These are phyloP conservation scores for Avena sativa DNA, from an alignment of 176 grass and related monocot species.

Conservation along the genomic window DNA sequence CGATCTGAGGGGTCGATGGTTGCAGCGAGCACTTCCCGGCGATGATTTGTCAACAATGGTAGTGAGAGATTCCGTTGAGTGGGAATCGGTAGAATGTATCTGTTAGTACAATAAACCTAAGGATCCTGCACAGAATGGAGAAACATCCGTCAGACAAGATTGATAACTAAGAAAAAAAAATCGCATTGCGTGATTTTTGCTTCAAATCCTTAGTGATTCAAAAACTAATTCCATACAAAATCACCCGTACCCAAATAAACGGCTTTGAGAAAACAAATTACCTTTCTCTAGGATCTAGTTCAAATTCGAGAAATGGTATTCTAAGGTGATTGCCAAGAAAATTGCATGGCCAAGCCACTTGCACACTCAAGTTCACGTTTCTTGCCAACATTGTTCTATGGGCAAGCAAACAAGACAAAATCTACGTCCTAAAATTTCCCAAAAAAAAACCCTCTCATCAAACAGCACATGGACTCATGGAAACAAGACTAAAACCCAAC, in stretches of 20 bases:
- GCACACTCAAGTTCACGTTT: not conserved
- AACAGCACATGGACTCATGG: conserved; percentile 11
- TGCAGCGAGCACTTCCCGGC: not conserved
- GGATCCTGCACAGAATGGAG: not conserved
- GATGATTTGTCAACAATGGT: not conserved
- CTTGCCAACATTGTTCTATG: not conserved
- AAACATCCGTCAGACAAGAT: not conserved
- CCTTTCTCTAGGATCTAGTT: not conserved
- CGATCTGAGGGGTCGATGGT: not conserved
- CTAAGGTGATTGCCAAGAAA: not conserved
- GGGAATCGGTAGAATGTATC: not conserved
- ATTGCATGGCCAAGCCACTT: not conserved
- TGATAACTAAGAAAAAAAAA: not conserved
- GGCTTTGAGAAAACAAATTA: not conserved
- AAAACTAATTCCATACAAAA: not conserved
- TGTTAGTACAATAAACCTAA: not conserved
- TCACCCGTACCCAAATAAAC: not conserved
- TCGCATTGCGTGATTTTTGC: not conserved
- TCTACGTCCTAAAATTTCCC: not conserved
- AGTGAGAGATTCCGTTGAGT: not conserved
- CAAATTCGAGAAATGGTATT: not conserved
- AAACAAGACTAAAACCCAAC: not conserved
- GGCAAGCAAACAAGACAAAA: not conserved
- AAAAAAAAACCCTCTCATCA: not conserved
- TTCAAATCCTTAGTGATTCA: not conserved